phyloP scores from a whole-genome alignment of 2,329 filamentous ascomycete genomes.

The Teratosphaeria viscida region DNA sequence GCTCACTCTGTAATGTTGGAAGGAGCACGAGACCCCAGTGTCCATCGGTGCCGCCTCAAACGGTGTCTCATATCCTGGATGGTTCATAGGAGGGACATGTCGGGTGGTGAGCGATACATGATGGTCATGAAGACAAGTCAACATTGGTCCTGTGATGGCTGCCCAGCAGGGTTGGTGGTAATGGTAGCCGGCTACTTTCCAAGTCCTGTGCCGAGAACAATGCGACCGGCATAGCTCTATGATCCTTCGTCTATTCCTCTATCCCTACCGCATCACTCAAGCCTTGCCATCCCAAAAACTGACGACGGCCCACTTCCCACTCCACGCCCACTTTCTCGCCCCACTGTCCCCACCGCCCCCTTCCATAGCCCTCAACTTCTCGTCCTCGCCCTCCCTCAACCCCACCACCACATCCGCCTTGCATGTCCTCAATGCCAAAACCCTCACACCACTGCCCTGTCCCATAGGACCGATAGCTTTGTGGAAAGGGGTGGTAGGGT shows the following conservation, averaged over 20 bases:
- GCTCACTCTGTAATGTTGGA: no score
- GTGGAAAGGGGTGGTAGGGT: conserved; percentile 74
- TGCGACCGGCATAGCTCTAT: background rate
- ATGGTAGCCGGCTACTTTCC: no score
- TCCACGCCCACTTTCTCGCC: conserved; percentile 84
- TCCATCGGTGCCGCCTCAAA: no score
- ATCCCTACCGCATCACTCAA: background rate
- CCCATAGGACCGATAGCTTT: conserved; percentile 81
- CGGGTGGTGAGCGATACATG: no score
- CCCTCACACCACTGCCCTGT: conserved; percentile 67
- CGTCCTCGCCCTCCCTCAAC: conserved; percentile 66
- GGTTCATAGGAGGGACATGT: no score
- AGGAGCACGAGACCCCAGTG: no score
- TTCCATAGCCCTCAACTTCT: conserved; percentile 13
- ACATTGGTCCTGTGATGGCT: no score
- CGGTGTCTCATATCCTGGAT: no score
- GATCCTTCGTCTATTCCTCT: background rate
- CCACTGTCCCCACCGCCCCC: conserved; percentile 9
- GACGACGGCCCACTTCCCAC: conserved; percentile 92
- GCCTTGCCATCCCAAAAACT: conserved; percentile 64
- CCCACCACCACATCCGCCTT: conserved; percentile 95
- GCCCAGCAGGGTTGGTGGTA: no score
- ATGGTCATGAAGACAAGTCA: no score
- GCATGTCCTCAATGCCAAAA: conserved; percentile 82
- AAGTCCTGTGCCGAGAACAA: no score